Base-by-base conservation (phyloP, 495 filamentous ascomycete genomes). In the Penicillium waksmanii region DNA sequence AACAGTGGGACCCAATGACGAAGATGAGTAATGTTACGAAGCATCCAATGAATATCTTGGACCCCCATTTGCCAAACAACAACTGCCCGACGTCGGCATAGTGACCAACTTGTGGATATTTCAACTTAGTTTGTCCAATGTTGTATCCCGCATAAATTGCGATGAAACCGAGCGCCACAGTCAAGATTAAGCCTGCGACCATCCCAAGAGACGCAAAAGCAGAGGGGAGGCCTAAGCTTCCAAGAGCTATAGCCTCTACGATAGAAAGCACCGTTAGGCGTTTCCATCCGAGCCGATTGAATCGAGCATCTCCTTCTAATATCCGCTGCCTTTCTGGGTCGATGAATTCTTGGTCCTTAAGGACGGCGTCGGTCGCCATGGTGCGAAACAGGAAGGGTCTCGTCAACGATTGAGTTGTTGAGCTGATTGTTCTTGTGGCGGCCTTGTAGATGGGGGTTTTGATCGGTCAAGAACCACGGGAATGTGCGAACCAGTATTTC, bases 61-160 rank as follows among this genome's bases (percentile, higher is more conserved):
- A 84, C 0, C 87, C 87, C 33, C 81, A 74, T 19, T 56, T 67
- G 15, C 87, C 87, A 68, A 84, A 80, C 57, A 90, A 77, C 34
- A 92, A 64, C 13, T 72, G 67, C 3, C 85, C 85, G 10, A 81
- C 86, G 65, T 92, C 88, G 19, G 84, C 83, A 57, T 90, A 87
- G 66, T 86, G 81, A 51, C 80, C 69, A 15, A 91, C 79, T 15
- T 85, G 68, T 0, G 89, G 89, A 65, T 83, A 85, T 56, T 76
- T 79, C 21, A 87, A 44, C 66, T 89, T 90, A 51, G 92, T 84
- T 67, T 89, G 85, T n/a, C 85, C 88, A 59, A 92, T 77, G 42
- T 89, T 77, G 55, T 86, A 88, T 63, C 85, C 84, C 25, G 87
- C 87, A 68, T 91, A 92, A 49, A 85, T 85, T 47, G 89, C 85